Conservation (phyloP, 371 early-diverging fungal genomes). For the Batkoa obscura region DNA sequence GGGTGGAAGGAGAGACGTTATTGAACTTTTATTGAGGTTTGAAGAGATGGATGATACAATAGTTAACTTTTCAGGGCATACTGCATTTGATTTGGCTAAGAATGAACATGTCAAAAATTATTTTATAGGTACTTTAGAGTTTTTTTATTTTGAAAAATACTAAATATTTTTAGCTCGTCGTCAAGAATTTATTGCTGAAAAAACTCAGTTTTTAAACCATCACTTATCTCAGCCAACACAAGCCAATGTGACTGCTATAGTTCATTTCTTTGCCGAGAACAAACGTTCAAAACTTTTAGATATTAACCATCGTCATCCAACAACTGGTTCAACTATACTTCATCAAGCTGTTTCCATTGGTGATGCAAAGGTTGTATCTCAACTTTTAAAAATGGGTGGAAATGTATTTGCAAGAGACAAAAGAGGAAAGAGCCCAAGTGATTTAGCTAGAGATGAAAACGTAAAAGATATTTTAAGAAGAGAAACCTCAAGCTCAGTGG, state of each 20-base stretch:
- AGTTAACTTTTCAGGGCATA: conserved; percentile 16
- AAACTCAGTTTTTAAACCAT: background rate
- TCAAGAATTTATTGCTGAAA: background rate
- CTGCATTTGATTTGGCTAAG: conserved; percentile 15
- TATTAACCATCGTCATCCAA: conserved; percentile 36
- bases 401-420: conserved; percentile 45
- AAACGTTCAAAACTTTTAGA: conserved; percentile 17
- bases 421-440: conserved; percentile 34
- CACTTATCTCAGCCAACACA: background rate
- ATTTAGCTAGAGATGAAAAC: conserved; percentile 25
- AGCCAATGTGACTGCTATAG: background rate
- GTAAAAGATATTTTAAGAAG: conserved; percentile 32
- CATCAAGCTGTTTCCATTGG: conserved; percentile 38
- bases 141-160: background rate
- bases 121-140: conserved; percentile 12
- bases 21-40: conserved; percentile 20
- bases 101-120: conserved; percentile 15
- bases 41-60: conserved; percentile 21
- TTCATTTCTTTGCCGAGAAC: background rate
- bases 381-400: conserved; percentile 44
- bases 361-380: conserved; percentile 33
- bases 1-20: conserved; percentile 27
- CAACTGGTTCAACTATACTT: conserved; percentile 33
- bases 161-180: conserved; percentile 1
- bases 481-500: conserved; percentile 9